A percentile compares a stretch with the other conserved stretches of the same genome.
phyloP scores from a whole-genome alignment of 192 early-diverging fungal genomes.

The Mortierella antarctica region DNA sequence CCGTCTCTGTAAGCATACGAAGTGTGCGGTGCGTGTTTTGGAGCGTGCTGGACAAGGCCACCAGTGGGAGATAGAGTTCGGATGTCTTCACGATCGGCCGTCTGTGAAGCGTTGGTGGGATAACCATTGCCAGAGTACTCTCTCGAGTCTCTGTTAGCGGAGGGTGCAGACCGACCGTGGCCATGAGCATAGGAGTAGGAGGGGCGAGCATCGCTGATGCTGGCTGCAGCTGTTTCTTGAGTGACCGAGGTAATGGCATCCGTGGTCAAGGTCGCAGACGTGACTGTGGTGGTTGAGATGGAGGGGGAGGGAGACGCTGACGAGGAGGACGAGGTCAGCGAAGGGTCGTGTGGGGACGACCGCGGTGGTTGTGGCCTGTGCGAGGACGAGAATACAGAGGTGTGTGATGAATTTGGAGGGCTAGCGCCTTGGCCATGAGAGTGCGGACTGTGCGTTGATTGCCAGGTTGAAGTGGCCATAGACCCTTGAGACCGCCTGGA shows the following conservation, averaged over 20 bases:
- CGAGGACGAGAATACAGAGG: background rate
- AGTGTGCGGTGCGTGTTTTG: background rate
- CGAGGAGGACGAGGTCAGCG: conserved; percentile 32
- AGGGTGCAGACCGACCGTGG: background rate
- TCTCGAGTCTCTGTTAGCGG: background rate
- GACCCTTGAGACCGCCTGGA: no score
- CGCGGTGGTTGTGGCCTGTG: conserved; percentile 17
- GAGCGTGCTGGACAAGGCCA: conserved; percentile 18
- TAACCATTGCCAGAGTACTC: no score
- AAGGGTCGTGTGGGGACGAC: conserved; percentile 29
- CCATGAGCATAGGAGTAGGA: background rate
- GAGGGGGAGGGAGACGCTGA: conserved; percentile 47
- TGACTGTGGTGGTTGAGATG: conserved; percentile 31
- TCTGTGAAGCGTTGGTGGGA: background rate
- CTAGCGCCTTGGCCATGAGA: background rate
- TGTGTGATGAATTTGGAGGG: background rate
- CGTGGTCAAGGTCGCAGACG: conserved; percentile 25
- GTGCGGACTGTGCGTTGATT: background rate
- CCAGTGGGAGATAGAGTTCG: conserved; percentile 1
- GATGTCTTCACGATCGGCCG: background rate
- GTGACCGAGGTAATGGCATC: conserved; percentile 35
- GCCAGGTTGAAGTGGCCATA: background rate
- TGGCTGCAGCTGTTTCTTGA: conserved; percentile 32
- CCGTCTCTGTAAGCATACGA: no score
- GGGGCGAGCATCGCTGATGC: conserved; percentile 15